phyloP scores from a whole-genome alignment of 2,329 filamentous ascomycete species.

The Colletotrichum brevisporum region DNA sequence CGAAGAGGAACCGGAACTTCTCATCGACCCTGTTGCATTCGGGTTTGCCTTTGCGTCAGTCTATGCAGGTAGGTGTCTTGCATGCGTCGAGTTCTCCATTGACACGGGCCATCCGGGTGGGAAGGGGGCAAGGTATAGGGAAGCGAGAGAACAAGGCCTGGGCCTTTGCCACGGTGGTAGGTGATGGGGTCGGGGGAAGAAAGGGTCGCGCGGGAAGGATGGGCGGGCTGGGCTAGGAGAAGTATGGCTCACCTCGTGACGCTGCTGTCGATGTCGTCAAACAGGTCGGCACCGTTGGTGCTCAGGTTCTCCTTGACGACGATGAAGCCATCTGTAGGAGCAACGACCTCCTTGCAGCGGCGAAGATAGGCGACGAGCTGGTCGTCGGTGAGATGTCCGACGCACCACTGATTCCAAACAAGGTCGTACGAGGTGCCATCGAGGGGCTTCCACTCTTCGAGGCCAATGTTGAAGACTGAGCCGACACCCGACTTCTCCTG shows the following conservation, averaged over 20 bases:
- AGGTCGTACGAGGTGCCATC: constrained; percentile 75
- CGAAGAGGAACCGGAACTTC: constrained; percentile 80
- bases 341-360: constrained; percentile 65
- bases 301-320: constrained; percentile 78
- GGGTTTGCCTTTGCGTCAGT: constrained; percentile 30
- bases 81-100: constrained; percentile 25
- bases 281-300: constrained; percentile 73
- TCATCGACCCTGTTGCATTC: constrained; percentile 70
- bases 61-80: constrained; percentile 36
- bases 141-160: constrained; percentile 15
- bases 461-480: constrained; percentile 77
- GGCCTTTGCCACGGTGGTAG: constrained; percentile 7
- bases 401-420: constrained; percentile 93
- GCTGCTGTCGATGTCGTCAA: constrained; percentile 40
- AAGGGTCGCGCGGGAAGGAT: constrained; percentile 2
- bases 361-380: constrained; percentile 78
- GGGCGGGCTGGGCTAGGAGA: background rate
- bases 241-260: constrained; percentile 36
- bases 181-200: constrained; percentile 20
- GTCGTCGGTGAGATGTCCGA: constrained; percentile 83
- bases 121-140: background rate
- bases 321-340: constrained; percentile 50
- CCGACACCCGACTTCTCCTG: constrained; percentile 69
- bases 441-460: constrained; percentile 77
- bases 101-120: constrained; percentile 19